Conservation (phyloP, 2,329 filamentous ascomycete genomes). For the Diplodia mutila region DNA sequence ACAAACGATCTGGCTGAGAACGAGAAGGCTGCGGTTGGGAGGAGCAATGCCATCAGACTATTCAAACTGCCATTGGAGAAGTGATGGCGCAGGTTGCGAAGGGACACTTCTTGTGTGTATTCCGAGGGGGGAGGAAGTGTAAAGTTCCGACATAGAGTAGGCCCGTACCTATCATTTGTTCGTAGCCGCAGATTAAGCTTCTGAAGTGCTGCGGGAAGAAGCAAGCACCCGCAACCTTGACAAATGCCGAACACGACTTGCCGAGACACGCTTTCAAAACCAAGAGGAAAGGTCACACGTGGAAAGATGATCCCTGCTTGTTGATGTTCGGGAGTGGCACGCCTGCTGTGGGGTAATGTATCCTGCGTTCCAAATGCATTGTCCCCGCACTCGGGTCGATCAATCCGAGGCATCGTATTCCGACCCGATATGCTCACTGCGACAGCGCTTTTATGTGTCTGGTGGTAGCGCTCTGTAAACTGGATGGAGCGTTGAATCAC, state of each 20-base stretch:
- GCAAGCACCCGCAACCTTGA: background rate
- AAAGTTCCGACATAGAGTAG: no score
- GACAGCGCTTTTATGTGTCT: background rate
- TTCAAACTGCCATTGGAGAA: conserved; percentile 39
- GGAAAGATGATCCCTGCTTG: background rate
- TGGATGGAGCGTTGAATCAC: no score
- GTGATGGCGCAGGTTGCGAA: background rate
- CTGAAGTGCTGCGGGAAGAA: background rate
- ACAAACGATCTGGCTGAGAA: background rate
- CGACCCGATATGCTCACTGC: background rate
- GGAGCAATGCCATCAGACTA: conserved; percentile 52
- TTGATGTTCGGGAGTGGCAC: background rate
- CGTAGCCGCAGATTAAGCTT: background rate
- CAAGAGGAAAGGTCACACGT: background rate
- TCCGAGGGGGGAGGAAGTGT: no score
- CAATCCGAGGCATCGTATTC: background rate
- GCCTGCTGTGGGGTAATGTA: background rate
- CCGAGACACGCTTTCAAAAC: background rate
- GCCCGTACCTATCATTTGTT: no score
- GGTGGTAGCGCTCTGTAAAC: background rate
- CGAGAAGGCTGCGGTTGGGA: conserved; percentile 45
- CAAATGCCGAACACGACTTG: background rate
- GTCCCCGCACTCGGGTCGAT: conserved; percentile 11
- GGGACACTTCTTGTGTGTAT: no score
- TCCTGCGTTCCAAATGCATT: background rate